Percentiles rank a stretch among this genome's conserved stretches.
Evolutionary conservation across 148 eudicot genomes (phyloP).

Genomic region (Rhododendron ovatum): DNA sequence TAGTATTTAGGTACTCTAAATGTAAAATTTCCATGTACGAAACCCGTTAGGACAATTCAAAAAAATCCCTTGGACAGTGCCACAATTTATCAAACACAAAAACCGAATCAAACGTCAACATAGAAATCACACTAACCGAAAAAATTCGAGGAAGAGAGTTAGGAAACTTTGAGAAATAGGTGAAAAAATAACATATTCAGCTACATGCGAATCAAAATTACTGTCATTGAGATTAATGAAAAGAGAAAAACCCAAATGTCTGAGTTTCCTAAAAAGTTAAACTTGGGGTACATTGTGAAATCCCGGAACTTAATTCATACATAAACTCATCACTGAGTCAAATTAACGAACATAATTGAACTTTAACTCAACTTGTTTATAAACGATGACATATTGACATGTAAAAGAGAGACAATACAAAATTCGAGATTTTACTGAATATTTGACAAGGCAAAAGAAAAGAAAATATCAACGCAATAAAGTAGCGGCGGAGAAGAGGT

Average conservation of each 20-base stretch:
- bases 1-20: background rate
- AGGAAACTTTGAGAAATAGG: background rate
- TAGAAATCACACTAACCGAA: background rate
- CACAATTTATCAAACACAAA: background rate
- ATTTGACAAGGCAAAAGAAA: background rate
- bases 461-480: background rate
- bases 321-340: background rate
- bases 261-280: background rate
- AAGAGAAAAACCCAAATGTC: background rate
- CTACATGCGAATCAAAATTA: background rate
- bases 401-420: background rate
- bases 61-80: background rate
- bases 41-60: background rate
- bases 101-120: background rate
- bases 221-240: background rate
- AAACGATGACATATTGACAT: background rate
- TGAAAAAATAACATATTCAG: background rate
- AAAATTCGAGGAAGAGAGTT: background rate
- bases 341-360: background rate
- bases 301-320: background rate
- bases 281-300: background rate
- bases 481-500: background rate
- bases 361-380: background rate
- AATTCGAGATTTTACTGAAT: background rate
- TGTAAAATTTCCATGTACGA: background rate